Base-by-base conservation (phyloP, 306 rosid genomes). In the Rosa rugosa region DNA sequence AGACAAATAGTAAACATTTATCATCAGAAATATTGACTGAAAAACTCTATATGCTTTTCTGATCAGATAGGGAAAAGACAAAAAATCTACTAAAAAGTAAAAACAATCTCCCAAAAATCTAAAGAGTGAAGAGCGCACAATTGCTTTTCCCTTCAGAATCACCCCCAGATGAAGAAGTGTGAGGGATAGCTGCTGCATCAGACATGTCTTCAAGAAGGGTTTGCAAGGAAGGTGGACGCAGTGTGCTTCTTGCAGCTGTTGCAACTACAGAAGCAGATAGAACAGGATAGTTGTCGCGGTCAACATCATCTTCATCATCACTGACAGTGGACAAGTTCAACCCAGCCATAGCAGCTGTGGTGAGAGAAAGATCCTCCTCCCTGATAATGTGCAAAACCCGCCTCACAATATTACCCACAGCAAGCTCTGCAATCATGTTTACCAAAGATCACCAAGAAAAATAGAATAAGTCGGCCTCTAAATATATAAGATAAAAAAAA, bases 381-480 rank as follows among this genome's bases (percentile, higher is more conserved):
- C 98, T 91, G 75, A 96, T 91, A 81, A 93, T 96, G 85, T 91
- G 93, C 87, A 96, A 84, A 87, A 93, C 90, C 75, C 99, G 98
- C 89, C 99, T 93, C 80, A 88, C 98, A 67, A 96, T 93, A 80
- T 96, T 96, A 73, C 99, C 99, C 83, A 96, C 99, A 46, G 99
- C 96, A 57, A 93, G 88, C 90, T 96, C 99, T 96, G 91, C 85
- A 54, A 80, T 84, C 16, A 67, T 80, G 84, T 66, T 46, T 59
- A 76, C 75, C 51, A 57, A 86, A 75, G 47, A 71, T 83, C 67
- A 72, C 54, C 72, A 85, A 27, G 71, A 46, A 86, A 3, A 56
- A 77, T 27, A 2, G 54, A 63, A 53, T 2, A 57, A 74, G 83
- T 50, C 42, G 78, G 60, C 59, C 56, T 69, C 73, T 18, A 75